Conservation (phyloP, 2,329 filamentous ascomycete genomes). For the Aureobasidium sp. region DNA sequence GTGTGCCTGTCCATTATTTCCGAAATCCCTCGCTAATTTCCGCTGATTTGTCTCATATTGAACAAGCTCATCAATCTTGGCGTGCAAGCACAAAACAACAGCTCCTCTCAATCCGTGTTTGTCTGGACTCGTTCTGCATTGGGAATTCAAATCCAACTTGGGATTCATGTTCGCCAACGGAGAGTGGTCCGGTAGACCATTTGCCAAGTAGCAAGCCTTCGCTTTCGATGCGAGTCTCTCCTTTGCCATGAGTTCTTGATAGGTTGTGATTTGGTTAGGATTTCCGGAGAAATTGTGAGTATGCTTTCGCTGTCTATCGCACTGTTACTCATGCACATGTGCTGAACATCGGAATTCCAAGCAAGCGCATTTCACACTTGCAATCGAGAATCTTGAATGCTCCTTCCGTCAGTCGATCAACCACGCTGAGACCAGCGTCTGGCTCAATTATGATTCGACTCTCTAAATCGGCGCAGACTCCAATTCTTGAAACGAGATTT, state of each 20-base stretch:
- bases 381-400: not conserved
- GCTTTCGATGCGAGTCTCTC: not conserved
- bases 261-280: no score
- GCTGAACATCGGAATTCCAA: not conserved
- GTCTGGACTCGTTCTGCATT: not conserved
- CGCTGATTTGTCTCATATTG: not conserved
- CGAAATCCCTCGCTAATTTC: not conserved
- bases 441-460: not conserved
- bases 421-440: not conserved
- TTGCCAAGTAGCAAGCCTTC: not conserved
- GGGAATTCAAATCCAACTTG: not conserved
- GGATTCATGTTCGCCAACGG: not conserved
- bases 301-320: not conserved
- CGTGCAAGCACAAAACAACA: not conserved
- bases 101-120: not conserved
- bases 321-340: not conserved
- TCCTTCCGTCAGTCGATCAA: not conserved
- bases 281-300: not conserved
- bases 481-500: not conserved
- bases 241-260: no score
- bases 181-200: not conserved
- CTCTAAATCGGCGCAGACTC: not conserved
- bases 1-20: not conserved
- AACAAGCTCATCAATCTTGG: not conserved
- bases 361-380: not conserved